Conservation (phyloP, 106 monocot genomes). For the Apostasia shenzhenica region DNA sequence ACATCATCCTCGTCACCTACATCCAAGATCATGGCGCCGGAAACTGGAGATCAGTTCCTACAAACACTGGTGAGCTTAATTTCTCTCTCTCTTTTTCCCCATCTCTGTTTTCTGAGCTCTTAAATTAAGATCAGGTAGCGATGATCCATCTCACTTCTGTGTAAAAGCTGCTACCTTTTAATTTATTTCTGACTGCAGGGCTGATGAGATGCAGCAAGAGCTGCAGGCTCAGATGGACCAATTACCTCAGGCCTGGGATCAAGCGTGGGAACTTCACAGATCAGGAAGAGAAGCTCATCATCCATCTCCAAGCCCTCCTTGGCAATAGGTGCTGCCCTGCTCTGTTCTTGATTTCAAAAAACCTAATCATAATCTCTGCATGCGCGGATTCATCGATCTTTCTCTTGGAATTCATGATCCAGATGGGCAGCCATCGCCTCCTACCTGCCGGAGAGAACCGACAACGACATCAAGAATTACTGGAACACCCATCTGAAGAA, state of each 20-base stretch:
- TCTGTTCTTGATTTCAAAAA: too few relatives aligned
- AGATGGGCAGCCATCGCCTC: slow-evolving; percentile 83
- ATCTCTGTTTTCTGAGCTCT: neutral
- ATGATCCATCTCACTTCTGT: neutral
- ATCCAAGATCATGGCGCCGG: slow-evolving; percentile 44
- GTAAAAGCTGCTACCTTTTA: neutral
- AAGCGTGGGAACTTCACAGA: slow-evolving; percentile 41
- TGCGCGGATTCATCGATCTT: neutral
- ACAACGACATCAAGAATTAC: slow-evolving; percentile 47
- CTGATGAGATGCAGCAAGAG: slow-evolving; percentile 53
- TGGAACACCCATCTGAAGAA: slow-evolving; percentile 54
- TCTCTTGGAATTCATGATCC: too few relatives aligned
- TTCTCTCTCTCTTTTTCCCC: too few relatives aligned
- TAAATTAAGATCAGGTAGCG: neutral
- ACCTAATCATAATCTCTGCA: neutral
- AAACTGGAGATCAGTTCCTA: slow-evolving; percentile 44
- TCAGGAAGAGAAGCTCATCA: slow-evolving; percentile 47
- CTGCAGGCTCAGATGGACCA: slow-evolving; percentile 45
- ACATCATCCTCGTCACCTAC: slow-evolving; percentile 35
- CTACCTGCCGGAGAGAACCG: slow-evolving; percentile 58
- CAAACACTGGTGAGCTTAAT: slow-evolving; percentile 24
- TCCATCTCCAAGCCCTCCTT: slow-evolving; percentile 49
- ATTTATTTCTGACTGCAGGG: slow-evolving; percentile 11
- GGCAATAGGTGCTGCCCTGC: slow-evolving; percentile 26
- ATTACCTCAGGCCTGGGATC: slow-evolving; percentile 50